A percentile compares a stretch with the other conserved stretches of the same genome.
These are phyloP conservation scores for Pythium apleroticum DNA, from an alignment of 352 stramenopile species.

Conservation along the genomic window DNA sequence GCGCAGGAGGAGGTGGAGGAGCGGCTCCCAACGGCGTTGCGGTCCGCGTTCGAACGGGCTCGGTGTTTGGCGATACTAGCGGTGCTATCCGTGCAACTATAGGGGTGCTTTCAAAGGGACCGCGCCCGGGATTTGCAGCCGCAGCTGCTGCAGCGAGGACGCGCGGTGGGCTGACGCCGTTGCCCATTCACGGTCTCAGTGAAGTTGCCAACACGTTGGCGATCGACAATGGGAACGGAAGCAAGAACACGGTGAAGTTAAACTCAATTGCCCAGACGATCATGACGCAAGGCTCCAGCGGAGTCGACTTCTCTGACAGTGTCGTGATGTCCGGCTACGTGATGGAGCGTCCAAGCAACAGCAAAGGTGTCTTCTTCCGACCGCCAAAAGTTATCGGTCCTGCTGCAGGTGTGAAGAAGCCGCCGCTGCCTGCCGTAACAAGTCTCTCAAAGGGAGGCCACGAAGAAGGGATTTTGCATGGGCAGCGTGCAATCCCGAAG, in stretches of 20 bases:
- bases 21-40: background rate
- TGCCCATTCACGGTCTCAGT: background rate
- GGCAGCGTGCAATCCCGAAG: background rate
- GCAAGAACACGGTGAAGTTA: background rate
- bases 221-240: background rate
- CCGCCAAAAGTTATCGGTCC: conserved; percentile 7
- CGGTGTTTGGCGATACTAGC: background rate
- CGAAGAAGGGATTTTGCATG: background rate
- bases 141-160: background rate
- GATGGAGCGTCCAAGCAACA: conserved; percentile 4
- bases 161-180: conserved; percentile 5
- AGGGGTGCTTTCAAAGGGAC: background rate
- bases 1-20: background rate
- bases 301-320: conserved; percentile 22
- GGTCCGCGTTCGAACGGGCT: background rate
- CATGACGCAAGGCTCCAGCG: background rate
- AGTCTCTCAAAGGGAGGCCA: background rate
- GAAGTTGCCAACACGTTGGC: background rate
- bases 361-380: background rate
- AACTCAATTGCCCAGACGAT: background rate
- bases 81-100: background rate
- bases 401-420: background rate
- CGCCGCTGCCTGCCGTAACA: background rate
- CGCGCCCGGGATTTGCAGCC: background rate
- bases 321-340: conserved; percentile 28